phyloP scores from a whole-genome alignment of 148 eudicot genomes.

The Fagopyrum esculentum region DNA sequence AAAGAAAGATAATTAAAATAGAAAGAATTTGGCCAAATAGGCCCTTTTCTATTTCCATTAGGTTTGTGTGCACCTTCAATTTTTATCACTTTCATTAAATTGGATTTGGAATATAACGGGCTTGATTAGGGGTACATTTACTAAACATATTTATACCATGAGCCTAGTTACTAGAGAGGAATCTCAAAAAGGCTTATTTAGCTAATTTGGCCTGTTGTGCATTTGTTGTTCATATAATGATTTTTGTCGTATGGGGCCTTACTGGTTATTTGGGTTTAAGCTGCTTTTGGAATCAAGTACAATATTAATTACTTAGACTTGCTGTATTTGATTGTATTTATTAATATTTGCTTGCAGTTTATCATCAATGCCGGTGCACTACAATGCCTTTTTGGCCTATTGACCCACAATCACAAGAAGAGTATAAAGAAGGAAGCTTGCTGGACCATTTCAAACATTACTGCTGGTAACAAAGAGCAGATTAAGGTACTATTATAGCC shows the following conservation, averaged over 20 bases:
- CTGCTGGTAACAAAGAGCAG: constrained; percentile 48
- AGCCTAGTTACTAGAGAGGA: no score
- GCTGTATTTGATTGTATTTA: not conserved
- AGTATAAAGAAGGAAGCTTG: constrained; percentile 60
- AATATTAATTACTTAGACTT: not conserved
- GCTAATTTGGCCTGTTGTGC: not conserved
- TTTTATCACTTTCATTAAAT: no score
- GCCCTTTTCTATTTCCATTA: no score
- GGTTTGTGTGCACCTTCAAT: no score
- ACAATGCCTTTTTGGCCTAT: constrained; percentile 31
- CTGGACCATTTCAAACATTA: constrained; percentile 54
- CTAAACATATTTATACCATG: no score
- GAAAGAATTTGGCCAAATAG: no score
- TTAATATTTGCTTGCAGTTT: constrained; percentile 19
- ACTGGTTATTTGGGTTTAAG: not conserved
- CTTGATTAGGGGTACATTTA: no score
- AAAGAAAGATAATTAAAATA: no score
- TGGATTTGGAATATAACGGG: no score
- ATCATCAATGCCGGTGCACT: constrained; percentile 34
- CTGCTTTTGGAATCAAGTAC: not conserved
- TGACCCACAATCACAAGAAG: constrained; percentile 34
- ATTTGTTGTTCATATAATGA: not conserved
- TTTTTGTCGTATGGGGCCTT: not conserved
- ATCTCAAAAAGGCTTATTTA: no score
- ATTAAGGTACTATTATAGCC: constrained; percentile 28